Base-by-base conservation (phyloP, 2,329 filamentous ascomycete genomes). In the Colletotrichum sp. region DNA sequence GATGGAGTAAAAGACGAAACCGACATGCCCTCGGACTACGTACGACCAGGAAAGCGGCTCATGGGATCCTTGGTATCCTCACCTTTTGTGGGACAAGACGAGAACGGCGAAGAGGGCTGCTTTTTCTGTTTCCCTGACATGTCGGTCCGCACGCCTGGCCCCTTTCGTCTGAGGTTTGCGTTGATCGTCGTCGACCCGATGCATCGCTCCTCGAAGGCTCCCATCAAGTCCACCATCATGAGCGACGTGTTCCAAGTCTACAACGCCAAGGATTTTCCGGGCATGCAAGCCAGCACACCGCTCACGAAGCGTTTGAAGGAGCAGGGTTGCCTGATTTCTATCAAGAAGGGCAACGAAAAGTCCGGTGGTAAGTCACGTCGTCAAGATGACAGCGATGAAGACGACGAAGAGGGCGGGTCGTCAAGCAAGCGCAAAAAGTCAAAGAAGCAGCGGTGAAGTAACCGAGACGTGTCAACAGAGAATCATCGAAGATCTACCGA, bases 71-170 rank as follows among this genome's bases (percentile, higher is more conserved):
- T 95, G 9, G 94, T 96, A 5, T 92, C 93, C 8, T 94, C 93
- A 1, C 93, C 94, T 0, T 96, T 95, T 78, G 92, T 94, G 8
- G 94, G 94, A 9, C 89, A 91, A 70, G 95, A 97, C 81, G 94
- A 96, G 80, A 88, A 92, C 69, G 92, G 92, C 69, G 84, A 91
- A 26, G 93, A 95, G 77, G 94, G 95, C 2, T 95, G 93, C 81
- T 97, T 96, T 87, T 97, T 96, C 84, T 95, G 94, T 82, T 97
- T 97, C 82, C 93, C 94, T 0, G 95, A 97, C 81, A 88, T 97
- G 24, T 96, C 94, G 6, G 95, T 94, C 82, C 91, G 95, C 38
- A 96, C 93, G 0, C 92, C 94, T 2, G 95, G 95, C 24, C 87
- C 88, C n/a, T 97, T 94, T 83, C 89, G 94, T 21, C 89, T 97